Base-by-base conservation (phyloP, 208 protist species). In the Trypanosoma platydactyli region DNA sequence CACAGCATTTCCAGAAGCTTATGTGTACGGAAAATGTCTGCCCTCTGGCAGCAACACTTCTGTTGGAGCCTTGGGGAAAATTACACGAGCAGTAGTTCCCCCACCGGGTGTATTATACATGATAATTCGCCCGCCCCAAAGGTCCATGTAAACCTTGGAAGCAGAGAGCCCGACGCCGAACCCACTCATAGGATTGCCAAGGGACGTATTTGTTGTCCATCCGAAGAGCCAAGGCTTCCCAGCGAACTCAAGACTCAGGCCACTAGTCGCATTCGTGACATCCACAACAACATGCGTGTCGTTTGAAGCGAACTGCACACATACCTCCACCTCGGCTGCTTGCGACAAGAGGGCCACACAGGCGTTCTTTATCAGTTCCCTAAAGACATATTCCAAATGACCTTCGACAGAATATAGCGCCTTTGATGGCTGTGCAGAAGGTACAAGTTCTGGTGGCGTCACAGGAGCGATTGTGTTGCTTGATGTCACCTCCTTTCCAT, bases 281-380 rank as follows among this genome's bases (percentile, higher is more conserved):
- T 93, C 87, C 18, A 95, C 78, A 1, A 91, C 79, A n/a, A 88
- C 74, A 73, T 82, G 87, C 5, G 62, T 64, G 44, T 86, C 83
- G 24, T 84, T 77, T 13, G 73, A 50, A 22, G 80, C 81, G 55
- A 84, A 91, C 0, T 74, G 56, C 24, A 93, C 71, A 7, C 67
- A 35, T 1, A 95, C 64, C 11, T 68, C 55, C 41, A 86, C 68
- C 24, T 79, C 68, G 0, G 44, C 49, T 45, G 25, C 46, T 29
- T 61, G 27, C 54, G 55, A 54, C 12, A 81, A 41, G 35, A 72
- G 85, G 5, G 90, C 85, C 45, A 80, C 77, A 44, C 81, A 95
- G n/a, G 90, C 87, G 54, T 95, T 95, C 63, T 95, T 95, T 16
- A 95, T 78, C 0, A 94, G 41, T 65, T 95, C 87, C 22, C 86